A percentile compares a stretch with the other conserved stretches of the same genome.
Evolutionary conservation across 1,284 basidiomycete genomes (phyloP).

Genomic region (Violaceomyces palustris): DNA sequence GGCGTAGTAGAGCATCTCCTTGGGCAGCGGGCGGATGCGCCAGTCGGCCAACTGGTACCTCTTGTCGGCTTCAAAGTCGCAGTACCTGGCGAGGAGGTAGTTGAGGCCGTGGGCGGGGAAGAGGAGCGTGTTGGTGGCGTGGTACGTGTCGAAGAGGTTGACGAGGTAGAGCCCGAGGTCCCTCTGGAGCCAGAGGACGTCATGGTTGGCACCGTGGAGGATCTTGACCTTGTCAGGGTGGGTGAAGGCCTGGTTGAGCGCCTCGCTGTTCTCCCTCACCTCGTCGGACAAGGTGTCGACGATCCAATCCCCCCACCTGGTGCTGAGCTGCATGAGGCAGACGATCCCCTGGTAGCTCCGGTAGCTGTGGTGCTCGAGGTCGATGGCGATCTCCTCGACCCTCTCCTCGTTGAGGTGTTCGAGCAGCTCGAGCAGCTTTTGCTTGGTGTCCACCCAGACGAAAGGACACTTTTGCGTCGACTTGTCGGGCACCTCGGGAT

Average conservation of each 20-base stretch:
- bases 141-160: constrained; percentile 92
- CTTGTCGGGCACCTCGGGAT: constrained; percentile 37
- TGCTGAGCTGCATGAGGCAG: constrained; percentile 80
- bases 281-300: constrained; percentile 67
- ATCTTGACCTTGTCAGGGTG: constrained; percentile 79
- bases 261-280: constrained; percentile 71
- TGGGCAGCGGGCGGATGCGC: constrained; percentile 81
- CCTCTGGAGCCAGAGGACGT: constrained; percentile 92
- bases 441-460: constrained; percentile 66
- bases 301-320: constrained; percentile 76
- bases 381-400: constrained; percentile 79
- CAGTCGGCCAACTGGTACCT: constrained; percentile 94
- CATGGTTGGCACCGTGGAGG: constrained; percentile 82
- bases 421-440: constrained; percentile 63
- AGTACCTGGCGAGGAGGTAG: constrained; percentile 80
- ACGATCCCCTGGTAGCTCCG: constrained; percentile 80
- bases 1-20: constrained; percentile 86
- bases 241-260: constrained; percentile 65
- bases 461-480: constrained; percentile 69
- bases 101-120: constrained; percentile 79
- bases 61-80: constrained; percentile 88
- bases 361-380: constrained; percentile 87
- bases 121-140: constrained; percentile 70
- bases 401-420: constrained; percentile 55
- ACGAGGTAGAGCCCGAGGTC: constrained; percentile 91